These are phyloP conservation scores for Pigoraptor vietnamica DNA, from an alignment of 78 protist genomes.

Conservation along the genomic window DNA sequence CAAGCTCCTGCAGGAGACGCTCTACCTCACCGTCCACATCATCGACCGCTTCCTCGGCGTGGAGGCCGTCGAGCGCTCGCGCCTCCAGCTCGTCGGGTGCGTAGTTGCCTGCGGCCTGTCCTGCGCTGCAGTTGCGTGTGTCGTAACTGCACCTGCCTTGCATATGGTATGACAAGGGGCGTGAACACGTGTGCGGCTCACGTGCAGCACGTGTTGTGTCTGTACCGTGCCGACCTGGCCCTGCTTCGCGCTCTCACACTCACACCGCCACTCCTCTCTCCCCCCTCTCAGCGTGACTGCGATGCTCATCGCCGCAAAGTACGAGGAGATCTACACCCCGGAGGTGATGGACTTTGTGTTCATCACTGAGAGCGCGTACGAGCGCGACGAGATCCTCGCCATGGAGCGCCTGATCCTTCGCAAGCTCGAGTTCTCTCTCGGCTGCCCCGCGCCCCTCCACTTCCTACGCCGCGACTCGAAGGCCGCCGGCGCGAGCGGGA, in stretches of 20 bases:
- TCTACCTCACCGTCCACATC: constrained; percentile 82
- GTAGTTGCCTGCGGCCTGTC: too few species aligned
- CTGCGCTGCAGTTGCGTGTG: too few species aligned
- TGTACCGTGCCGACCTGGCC: too few species aligned
- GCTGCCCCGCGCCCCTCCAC: neutral
- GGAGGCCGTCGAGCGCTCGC: neutral
- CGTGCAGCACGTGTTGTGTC: neutral
- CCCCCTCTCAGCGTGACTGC: constrained; percentile 66
- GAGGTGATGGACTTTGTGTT: constrained; percentile 88
- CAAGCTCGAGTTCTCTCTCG: neutral
- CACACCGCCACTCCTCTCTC: neutral
- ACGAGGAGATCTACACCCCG: constrained; percentile 95
- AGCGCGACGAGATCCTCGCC: constrained; percentile 70
- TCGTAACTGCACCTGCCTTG: too few species aligned
- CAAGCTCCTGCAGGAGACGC: constrained; percentile 76
- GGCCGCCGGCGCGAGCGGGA: constrained; percentile 27
- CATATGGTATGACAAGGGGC: neutral
- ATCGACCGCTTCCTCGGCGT: constrained; percentile 78
- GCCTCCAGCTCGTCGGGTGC: constrained; percentile 33
- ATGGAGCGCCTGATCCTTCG: neutral
- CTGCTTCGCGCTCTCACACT: too few species aligned
- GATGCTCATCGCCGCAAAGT: constrained; percentile 93
- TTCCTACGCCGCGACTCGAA: constrained; percentile 68
- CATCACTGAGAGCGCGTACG: constrained; percentile 91
- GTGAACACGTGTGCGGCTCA: neutral